Percentiles rank a stretch among this genome's conserved stretches.
These are phyloP conservation scores for Penicillium atrosanguineum DNA, from an alignment of 495 filamentous ascomycete species.

Conservation along the genomic window DNA sequence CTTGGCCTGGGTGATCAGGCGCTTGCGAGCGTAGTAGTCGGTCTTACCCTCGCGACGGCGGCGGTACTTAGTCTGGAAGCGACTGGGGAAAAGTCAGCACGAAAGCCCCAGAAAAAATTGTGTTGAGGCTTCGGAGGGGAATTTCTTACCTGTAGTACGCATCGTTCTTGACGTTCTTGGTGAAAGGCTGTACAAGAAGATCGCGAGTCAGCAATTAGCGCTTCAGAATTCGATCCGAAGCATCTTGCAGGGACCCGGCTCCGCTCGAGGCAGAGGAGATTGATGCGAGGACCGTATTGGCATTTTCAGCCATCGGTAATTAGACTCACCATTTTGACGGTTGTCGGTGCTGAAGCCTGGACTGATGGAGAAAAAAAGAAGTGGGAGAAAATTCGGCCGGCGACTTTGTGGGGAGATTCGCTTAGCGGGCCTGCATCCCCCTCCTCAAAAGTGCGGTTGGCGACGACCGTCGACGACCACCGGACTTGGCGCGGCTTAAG, in stretches of 20 bases:
- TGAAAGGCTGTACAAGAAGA: constrained; percentile 70
- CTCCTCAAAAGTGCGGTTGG: constrained; percentile 37
- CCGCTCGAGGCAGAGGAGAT: constrained; percentile 17
- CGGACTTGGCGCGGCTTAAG: background rate
- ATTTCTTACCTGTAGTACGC: constrained; percentile 88
- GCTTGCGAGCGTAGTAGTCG: constrained; percentile 99
- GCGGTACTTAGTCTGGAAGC: constrained; percentile 99
- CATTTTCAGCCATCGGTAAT: constrained; percentile 24
- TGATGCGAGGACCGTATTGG: constrained; percentile 14
- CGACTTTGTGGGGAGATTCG: constrained; percentile 46
- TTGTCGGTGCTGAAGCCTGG: constrained; percentile 37
- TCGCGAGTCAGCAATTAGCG: constrained; percentile 97
- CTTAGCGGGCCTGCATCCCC: constrained; percentile 48
- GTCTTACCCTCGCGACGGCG: constrained; percentile 96
- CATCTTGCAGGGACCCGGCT: constrained; percentile 89
- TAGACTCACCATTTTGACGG: constrained; percentile 52
- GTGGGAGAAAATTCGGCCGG: constrained; percentile 31
- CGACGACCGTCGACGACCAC: constrained; percentile 32
- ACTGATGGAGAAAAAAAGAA: constrained; percentile 24
- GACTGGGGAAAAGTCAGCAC: constrained; percentile 53
- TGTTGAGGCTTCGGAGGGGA: background rate
- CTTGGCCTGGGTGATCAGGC: constrained; percentile 99
- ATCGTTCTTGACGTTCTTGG: constrained; percentile 93
- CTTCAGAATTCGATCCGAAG: constrained; percentile 90
- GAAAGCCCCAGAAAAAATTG: constrained; percentile 13